A percentile compares a stretch with the other conserved stretches of the same genome.
Conservation (phyloP, 345 rosid species). For the Cochlearia excelsa region DNA sequence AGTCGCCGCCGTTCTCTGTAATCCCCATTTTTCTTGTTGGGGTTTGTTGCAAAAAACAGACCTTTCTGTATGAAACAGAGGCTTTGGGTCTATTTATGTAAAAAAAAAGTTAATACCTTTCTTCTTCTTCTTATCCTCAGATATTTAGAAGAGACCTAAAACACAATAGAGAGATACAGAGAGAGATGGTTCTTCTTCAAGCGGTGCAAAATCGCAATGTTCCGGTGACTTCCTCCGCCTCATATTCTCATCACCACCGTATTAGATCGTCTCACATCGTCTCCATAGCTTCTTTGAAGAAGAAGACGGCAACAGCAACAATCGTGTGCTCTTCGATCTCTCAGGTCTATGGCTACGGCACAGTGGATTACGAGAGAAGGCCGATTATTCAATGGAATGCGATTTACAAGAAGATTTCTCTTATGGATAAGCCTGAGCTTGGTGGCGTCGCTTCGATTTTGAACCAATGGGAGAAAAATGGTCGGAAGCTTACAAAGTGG, state of each 20-base stretch:
- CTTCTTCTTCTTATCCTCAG: too few relatives aligned
- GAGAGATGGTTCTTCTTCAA: conserved; percentile 56
- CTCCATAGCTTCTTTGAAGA: conserved; percentile 22
- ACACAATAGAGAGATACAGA: too few relatives aligned
- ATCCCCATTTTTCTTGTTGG: conserved; percentile 23
- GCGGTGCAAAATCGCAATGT: conserved; percentile 45
- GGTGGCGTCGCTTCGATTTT: conserved; percentile 73
- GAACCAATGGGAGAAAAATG: conserved; percentile 66
- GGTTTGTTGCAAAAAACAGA: too few relatives aligned
- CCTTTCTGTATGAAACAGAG: too few relatives aligned
- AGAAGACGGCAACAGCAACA: neutral
- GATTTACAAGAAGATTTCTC: conserved; percentile 66
- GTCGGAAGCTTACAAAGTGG: conserved; percentile 71
- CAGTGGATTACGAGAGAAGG: conserved; percentile 68
- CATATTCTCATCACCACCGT: conserved; percentile 42
- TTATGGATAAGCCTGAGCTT: conserved; percentile 72
- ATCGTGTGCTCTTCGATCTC: conserved; percentile 54
- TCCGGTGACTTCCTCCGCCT: conserved; percentile 44
- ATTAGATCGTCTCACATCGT: conserved; percentile 24
- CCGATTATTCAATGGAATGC: conserved; percentile 75
- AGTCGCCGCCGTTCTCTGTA: conserved; percentile 28
- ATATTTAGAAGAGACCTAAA: too few relatives aligned
- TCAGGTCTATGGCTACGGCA: conserved; percentile 66
- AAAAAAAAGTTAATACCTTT: too few relatives aligned
- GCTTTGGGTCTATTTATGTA: too few relatives aligned